Base-by-base conservation (phyloP, 495 filamentous ascomycete species). In the Xylaria venustula region DNA sequence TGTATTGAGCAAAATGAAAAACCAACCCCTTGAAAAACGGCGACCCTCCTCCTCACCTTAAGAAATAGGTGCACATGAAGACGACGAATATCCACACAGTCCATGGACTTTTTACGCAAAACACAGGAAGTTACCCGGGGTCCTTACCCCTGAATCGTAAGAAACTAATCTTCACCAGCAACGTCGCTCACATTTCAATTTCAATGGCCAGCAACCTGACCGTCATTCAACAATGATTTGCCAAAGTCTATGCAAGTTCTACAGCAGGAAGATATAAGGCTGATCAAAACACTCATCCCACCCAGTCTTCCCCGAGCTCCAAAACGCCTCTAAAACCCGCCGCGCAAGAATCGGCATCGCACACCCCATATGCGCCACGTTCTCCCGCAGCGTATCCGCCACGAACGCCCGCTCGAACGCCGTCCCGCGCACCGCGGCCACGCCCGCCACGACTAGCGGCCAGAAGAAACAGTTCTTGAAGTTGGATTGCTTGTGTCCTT, bases 401-500 rank as follows among this genome's bases (percentile, higher is more conserved):
- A 62, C 8, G 14, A 62, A 62, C 1, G 42, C 25, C 0, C 52
- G 42, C 34, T 62, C 60, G 26, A 62, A 62, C 11, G 34, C n/a
- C 11, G 52, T 41, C 11, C 60, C 60, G 5, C 15, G n/a, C 1
- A 48, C 60, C 2, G 60, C 60, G 32, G 41, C 22, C 5, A 26
- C 53, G 14, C 52, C 60, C 3, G 52, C 51, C 34, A 62, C 52
- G 0, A 62, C 19, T 1, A 62, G 52, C 23, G 60, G 44, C 60
- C 60, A 62, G 52, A 62, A 50, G 42, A 62, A 36, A 23, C 60
- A 62, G 52, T 57, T 62, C 36, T 46, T 45, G 30, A 62, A 49
- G 19, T 19, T 2, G 11, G 44, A n/a, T n/a, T 57, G 36, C 32
- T 9, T 22, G 14, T 49, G 44, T 1, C 44, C 51, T 19, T 55